Evolutionary conservation across 305 asterid genomes (phyloP).

Genomic region (Euphrasia arctica): DNA sequence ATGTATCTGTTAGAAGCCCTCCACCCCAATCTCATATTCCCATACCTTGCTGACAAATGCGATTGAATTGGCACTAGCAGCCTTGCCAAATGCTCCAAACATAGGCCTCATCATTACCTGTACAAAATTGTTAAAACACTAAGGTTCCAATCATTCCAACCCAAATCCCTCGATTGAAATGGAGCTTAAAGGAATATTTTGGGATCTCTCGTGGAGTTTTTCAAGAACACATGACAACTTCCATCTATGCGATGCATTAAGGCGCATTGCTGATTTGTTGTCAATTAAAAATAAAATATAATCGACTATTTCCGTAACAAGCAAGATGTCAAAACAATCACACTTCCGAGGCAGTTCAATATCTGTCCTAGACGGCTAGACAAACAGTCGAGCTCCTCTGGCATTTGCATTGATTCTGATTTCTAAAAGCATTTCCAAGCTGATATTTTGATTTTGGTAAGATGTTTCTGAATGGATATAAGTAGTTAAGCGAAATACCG

Average conservation of each 20-base stretch:
- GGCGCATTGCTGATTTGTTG: neutral
- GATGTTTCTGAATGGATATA: neutral
- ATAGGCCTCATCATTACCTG: constrained; percentile 96
- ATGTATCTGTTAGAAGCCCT: neutral
- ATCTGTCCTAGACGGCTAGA: too few relatives aligned
- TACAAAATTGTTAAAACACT: constrained; percentile 14
- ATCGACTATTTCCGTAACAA: neutral
- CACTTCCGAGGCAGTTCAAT: too few relatives aligned
- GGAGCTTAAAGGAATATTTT: neutral
- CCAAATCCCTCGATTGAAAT: too few relatives aligned
- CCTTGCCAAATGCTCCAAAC: constrained; percentile 94
- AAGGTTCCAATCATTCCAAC: neutral
- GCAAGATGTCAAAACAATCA: too few relatives aligned
- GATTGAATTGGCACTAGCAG: constrained; percentile 79
- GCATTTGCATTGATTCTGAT: too few relatives aligned
- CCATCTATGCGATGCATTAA: too few relatives aligned
- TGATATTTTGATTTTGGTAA: constrained; percentile 16
- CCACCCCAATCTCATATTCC: neutral
- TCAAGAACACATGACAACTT: neutral
- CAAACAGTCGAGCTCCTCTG: too few relatives aligned
- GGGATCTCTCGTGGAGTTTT: neutral
- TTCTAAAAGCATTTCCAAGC: constrained; percentile 13
- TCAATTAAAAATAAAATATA: constrained; percentile 5
- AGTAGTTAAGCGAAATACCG: constrained; percentile 45
- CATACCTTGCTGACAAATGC: constrained; percentile 88